Conservation (phyloP, 1,139 yeast species). For the Zygotorulaspora mrakii region DNA sequence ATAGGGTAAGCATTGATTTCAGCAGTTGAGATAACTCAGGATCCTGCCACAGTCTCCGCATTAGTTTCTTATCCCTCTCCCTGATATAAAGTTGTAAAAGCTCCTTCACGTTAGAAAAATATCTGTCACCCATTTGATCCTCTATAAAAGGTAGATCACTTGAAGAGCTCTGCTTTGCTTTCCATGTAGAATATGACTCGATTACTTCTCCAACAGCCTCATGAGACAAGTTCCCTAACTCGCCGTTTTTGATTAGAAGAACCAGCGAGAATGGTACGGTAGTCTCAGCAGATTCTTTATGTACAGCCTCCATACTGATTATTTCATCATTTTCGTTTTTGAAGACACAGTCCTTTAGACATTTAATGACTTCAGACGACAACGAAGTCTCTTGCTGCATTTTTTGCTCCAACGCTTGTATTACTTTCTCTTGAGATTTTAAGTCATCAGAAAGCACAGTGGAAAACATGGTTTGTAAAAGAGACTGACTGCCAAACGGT, state of each 20-base stretch:
- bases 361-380: conserved; percentile 29
- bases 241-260: conserved; percentile 30
- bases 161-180: conserved; percentile 27
- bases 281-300: conserved; percentile 38
- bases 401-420: conserved; percentile 45
- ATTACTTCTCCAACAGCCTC: conserved; percentile 29
- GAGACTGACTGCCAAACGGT: conserved; percentile 65
- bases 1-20: conserved; percentile 67
- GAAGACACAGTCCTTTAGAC: conserved; percentile 33
- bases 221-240: conserved; percentile 20
- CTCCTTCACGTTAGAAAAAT: conserved; percentile 52
- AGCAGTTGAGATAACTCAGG: conserved; percentile 69
- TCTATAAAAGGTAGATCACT: conserved; percentile 1
- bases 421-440: conserved; percentile 56
- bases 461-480: conserved; percentile 68
- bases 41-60: conserved; percentile 80
- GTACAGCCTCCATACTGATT: conserved; percentile 35
- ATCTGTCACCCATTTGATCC: conserved; percentile 13
- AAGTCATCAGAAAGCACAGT: conserved; percentile 77
- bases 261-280: conserved; percentile 39
- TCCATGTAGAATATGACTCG: conserved; percentile 41
- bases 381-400: conserved; percentile 35
- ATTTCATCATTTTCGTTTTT: conserved; percentile 34
- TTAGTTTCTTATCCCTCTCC: conserved; percentile 66
- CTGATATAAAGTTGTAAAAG: conserved; percentile 63